These are phyloP conservation scores for Cinnamomum chago DNA, from an alignment of 164 flowering plant genomes.

Conservation along the genomic window DNA sequence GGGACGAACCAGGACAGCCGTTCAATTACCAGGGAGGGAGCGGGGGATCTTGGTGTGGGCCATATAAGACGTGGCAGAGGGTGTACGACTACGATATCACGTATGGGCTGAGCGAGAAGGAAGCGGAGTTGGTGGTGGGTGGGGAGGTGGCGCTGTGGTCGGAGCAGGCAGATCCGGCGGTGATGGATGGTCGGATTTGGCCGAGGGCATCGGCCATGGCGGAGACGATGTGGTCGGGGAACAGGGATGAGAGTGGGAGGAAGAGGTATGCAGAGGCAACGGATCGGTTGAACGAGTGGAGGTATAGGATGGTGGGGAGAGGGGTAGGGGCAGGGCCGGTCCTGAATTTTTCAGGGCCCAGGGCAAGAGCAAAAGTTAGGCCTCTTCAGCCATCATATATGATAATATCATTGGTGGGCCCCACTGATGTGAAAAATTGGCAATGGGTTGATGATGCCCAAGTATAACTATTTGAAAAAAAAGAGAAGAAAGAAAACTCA, in stretches of 20 bases:
- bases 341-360: too few relatives aligned
- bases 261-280: slow-evolving; percentile 88
- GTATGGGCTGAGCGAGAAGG: slow-evolving; percentile 51
- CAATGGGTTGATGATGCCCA: too few relatives aligned
- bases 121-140: slow-evolving; percentile 69
- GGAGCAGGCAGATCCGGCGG: slow-evolving; percentile 82
- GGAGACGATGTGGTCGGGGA: slow-evolving; percentile 86
- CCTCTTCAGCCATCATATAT: too few relatives aligned
- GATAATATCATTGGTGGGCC: too few relatives aligned
- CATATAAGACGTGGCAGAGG: slow-evolving; percentile 89
- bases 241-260: slow-evolving; percentile 61
- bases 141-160: slow-evolving; percentile 98
- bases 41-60: slow-evolving; percentile 96
- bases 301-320: slow-evolving; percentile 68
- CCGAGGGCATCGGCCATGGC: slow-evolving; percentile 86
- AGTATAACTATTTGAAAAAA: too few relatives aligned
- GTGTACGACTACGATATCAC: slow-evolving; percentile 83
- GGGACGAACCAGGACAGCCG: slow-evolving; percentile 17
- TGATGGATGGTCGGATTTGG: slow-evolving; percentile 74
- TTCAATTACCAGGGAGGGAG: slow-evolving; percentile 27
- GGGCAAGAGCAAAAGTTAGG: too few relatives aligned
- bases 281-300: slow-evolving; percentile 77
- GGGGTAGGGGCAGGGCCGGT: slow-evolving; percentile 83
- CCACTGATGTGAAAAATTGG: too few relatives aligned
- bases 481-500: too few relatives aligned